Evolutionary conservation across 306 rosid genomes (phyloP), one percentile per base, ranked within the genome.

Genomic region (Cicer arietinum): DNA sequence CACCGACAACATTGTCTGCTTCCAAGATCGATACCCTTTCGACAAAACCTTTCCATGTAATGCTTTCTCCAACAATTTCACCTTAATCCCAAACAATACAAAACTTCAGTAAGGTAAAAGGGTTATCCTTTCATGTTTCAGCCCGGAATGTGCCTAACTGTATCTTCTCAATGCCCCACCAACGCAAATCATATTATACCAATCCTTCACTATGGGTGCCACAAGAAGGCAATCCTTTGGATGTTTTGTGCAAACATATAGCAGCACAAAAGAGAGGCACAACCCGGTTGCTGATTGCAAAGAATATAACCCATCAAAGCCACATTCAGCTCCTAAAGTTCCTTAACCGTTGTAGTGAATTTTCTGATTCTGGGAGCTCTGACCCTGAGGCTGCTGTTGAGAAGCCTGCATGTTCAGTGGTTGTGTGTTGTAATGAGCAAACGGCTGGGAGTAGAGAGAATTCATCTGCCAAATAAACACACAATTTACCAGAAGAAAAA

Each of bases 401-500:
- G 96, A 90, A 78, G 89, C 85, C 79, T 86, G 96, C 85, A 90
- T 78, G 89, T 89, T 94, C 79, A 85, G 81, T 12, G 97, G 91
- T 82, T 92, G 99, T 4, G 99, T 84, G 86, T 89, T 95, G 91
- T 95, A 95, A 60, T 95, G 99, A 41, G 94, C 88, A 81, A 90
- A 95, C 56, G 99, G 97, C 85, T 95, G 99, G 39, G 98, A 95
- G 83, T 95, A 95, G 44, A 95, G 96, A 58, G 99, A 88, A 70
- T 79, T 90, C 98, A 95, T 86, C 99, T 92, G 90, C 79, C 79
- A 53, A 77, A 5, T 53, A 60, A 4, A 37, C 68, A 68, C 50
- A 74, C 3, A 47, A 57, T 66, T 76, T 51, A 75, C 57, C 9
- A 6, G 17, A 54, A 22, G 57, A 44, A 70, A 57, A 57, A 9